Conservation (phyloP, 2,329 filamentous ascomycete genomes). For the Pseudopithomyces maydicus region DNA sequence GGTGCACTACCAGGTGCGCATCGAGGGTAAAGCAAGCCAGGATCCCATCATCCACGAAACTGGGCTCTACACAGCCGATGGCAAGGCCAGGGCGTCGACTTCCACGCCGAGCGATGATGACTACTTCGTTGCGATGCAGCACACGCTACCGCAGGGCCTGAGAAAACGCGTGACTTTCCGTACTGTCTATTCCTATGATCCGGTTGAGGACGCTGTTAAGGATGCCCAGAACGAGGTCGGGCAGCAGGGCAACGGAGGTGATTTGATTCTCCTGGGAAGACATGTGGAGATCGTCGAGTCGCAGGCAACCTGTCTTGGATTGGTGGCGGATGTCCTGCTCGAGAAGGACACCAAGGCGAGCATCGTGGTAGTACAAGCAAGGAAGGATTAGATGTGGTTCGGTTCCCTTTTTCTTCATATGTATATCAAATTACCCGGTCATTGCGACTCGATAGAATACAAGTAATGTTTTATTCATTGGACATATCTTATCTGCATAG, state of each 20-base stretch:
- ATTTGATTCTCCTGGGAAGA: constrained; percentile 71
- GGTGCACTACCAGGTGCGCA: constrained; percentile 58
- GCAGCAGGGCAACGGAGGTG: constrained; percentile 69
- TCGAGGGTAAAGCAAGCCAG: constrained; percentile 19
- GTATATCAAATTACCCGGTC: no score
- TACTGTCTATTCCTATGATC: constrained; percentile 41
- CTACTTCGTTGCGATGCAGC: constrained; percentile 63
- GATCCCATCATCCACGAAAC: constrained; percentile 24
- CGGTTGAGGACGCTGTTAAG: constrained; percentile 54
- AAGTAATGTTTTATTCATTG: no score
- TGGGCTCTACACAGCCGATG: constrained; percentile 8
- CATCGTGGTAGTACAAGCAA: background rate
- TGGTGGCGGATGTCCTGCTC: background rate
- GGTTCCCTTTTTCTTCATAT: no score
- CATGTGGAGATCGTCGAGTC: constrained; percentile 17
- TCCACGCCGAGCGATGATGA: constrained; percentile 40
- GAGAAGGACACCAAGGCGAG: background rate
- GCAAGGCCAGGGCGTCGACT: background rate
- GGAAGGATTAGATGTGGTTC: background rate
- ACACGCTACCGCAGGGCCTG: constrained; percentile 59
- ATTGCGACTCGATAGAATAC: no score
- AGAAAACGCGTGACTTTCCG: constrained; percentile 64
- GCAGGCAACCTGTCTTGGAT: background rate
- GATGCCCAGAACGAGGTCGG: constrained; percentile 65
- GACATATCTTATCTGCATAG: no score